Evolutionary conservation across 2,329 filamentous ascomycete genomes (phyloP).

Genomic region (Phialophora tarda): DNA sequence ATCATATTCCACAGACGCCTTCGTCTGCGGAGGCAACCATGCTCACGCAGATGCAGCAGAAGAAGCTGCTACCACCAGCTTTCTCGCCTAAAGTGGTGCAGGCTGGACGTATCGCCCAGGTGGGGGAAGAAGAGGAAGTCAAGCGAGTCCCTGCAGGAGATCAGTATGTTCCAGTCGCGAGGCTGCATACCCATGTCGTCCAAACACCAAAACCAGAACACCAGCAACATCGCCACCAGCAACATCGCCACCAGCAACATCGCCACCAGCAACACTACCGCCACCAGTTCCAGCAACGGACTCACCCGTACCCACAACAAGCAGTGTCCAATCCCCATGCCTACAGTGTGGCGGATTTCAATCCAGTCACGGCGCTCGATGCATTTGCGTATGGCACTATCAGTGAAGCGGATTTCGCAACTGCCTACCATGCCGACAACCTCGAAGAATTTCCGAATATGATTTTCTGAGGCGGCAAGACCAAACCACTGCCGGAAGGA

Average conservation of each 20-base stretch:
- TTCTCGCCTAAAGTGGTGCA: not conserved
- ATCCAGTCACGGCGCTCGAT: conserved; percentile 27
- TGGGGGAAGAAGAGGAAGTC: conserved; percentile 18
- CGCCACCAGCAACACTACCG: conserved; percentile 3
- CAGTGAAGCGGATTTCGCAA: conserved; percentile 31
- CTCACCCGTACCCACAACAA: conserved; percentile 1
- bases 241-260: not conserved
- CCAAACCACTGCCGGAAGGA: not conserved
- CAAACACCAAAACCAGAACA: conserved; percentile 5
- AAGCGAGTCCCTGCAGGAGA: not conserved
- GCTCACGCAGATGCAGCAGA: conserved; percentile 7
- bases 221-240: not conserved
- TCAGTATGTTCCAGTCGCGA: conserved; percentile 10
- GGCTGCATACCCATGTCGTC: conserved; percentile 9
- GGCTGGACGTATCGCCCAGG: not conserved
- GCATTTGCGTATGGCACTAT: conserved; percentile 32
- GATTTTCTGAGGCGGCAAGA: conserved; percentile 22
- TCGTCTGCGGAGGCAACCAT: not conserved
- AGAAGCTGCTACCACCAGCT: conserved; percentile 3
- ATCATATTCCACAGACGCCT: conserved; percentile 27
- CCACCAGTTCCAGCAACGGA: not conserved
- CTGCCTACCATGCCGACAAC: conserved; percentile 26
- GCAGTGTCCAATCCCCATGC: conserved; percentile 17
- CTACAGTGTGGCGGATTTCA: conserved; percentile 28
- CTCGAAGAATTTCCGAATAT: conserved; percentile 26